Conservation (phyloP, 2,329 filamentous ascomycete genomes). For the Apiospora kogelbergensis region DNA sequence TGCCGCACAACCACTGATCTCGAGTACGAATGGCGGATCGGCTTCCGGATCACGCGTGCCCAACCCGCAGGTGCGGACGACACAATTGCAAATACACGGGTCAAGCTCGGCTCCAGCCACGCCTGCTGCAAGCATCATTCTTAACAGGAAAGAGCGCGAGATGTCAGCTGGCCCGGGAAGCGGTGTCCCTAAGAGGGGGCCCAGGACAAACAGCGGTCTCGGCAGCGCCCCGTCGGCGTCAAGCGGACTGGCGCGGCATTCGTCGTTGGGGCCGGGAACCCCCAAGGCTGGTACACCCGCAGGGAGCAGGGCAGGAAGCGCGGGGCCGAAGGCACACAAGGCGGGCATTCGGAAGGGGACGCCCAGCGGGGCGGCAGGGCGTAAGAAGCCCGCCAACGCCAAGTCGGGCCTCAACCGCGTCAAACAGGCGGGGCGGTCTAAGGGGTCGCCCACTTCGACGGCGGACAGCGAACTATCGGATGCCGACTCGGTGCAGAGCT, state of each 20-base stretch:
- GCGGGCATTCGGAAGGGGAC: slow-evolving; percentile 45
- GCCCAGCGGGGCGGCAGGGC: slow-evolving; percentile 28
- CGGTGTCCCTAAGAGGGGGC: slow-evolving; percentile 50
- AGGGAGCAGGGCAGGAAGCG: slow-evolving; percentile 54
- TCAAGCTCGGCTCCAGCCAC: slow-evolving; percentile 60
- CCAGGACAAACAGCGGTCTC: slow-evolving; percentile 47
- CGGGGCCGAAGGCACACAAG: slow-evolving; percentile 56
- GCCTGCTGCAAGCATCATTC: slow-evolving; percentile 60
- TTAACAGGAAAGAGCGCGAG: slow-evolving; percentile 57
- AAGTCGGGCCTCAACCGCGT: slow-evolving; percentile 65
- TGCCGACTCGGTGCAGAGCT: slow-evolving; percentile 55
- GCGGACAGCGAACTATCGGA: slow-evolving; percentile 67
- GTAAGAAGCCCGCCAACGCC: slow-evolving; percentile 35
- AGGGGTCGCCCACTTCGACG: slow-evolving; percentile 63
- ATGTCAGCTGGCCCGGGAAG: slow-evolving; percentile 56
- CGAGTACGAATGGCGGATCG: slow-evolving; percentile 32
- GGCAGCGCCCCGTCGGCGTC: slow-evolving; percentile 51
- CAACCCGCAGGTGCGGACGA: slow-evolving; percentile 48
- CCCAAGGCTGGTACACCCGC: slow-evolving; percentile 47
- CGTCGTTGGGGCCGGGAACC: slow-evolving; percentile 62
- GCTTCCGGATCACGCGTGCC: slow-evolving; percentile 43
- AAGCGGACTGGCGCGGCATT: slow-evolving; percentile 60
- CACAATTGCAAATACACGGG: slow-evolving; percentile 48
- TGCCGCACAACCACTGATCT: slow-evolving; percentile 36
- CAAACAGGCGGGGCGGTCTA: slow-evolving; percentile 53